These are phyloP conservation scores for Grosmannia serpens DNA, from an alignment of 2,329 filamentous ascomycete genomes.

Conservation along the genomic window DNA sequence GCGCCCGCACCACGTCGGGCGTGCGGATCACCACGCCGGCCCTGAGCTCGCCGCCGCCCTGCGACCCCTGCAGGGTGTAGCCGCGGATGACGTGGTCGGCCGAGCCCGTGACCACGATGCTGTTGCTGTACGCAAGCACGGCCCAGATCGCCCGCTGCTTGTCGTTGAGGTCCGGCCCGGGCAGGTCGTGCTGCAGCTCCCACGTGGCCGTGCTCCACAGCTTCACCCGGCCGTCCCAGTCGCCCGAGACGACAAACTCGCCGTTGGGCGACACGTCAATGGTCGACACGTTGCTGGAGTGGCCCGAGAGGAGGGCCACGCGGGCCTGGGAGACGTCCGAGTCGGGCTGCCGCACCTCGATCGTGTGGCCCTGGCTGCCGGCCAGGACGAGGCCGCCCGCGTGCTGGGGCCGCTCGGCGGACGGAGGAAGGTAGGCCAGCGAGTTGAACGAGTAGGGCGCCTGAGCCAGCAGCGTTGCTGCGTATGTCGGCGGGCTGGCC, in stretches of 20 bases:
- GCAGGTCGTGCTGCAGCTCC: slow-evolving; percentile 61
- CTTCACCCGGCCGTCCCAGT: slow-evolving; percentile 84
- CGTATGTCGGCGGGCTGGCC: slow-evolving; percentile 52
- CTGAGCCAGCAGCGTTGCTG: slow-evolving; percentile 66
- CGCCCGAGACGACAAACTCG: slow-evolving; percentile 72
- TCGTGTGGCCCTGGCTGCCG: slow-evolving; percentile 82
- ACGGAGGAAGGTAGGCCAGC: slow-evolving; percentile 63
- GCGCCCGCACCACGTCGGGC: slow-evolving; percentile 75
- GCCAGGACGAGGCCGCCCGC: slow-evolving; percentile 76
- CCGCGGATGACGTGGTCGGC: slow-evolving; percentile 84
- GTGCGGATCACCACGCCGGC: slow-evolving; percentile 48
- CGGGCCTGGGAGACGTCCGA: slow-evolving; percentile 62
- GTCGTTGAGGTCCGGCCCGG: slow-evolving; percentile 35
- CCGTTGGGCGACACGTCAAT: slow-evolving; percentile 66
- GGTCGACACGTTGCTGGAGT: slow-evolving; percentile 78
- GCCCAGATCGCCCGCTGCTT: slow-evolving; percentile 61
- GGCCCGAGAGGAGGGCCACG: slow-evolving; percentile 75
- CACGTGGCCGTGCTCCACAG: slow-evolving; percentile 81
- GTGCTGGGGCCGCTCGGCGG: slow-evolving; percentile 34
- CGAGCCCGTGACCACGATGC: slow-evolving; percentile 78
- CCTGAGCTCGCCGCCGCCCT: slow-evolving; percentile 31
- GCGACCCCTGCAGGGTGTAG: slow-evolving; percentile 55
- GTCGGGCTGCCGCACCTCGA: slow-evolving; percentile 71
- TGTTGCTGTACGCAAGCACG: slow-evolving; percentile 71
- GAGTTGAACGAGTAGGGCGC: slow-evolving; percentile 82